phyloP scores from a whole-genome alignment of 116 monocot species.

The Dioscorea cayenensis region DNA sequence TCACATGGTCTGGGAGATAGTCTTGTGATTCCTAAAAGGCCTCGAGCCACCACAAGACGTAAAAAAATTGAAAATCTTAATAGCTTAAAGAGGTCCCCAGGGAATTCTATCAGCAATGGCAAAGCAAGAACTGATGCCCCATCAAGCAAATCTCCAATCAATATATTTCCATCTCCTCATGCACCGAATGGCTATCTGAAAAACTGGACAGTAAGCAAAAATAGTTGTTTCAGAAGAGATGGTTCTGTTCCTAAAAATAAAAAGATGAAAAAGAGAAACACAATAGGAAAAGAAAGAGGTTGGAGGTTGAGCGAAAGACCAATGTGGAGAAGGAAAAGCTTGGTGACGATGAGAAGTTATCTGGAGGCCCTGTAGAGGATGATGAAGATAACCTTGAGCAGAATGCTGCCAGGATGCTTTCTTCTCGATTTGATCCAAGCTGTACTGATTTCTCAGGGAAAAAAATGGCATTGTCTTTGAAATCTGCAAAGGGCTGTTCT shows the following conservation, averaged over 20 bases:
- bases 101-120: conserved; percentile 2
- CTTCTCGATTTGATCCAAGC: conserved; percentile 68
- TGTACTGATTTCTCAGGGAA: conserved; percentile 38
- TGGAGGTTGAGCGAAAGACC: conserved; percentile 11
- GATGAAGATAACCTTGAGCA: conserved; percentile 70
- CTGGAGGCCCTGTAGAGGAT: conserved; percentile 24
- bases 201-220: conserved; percentile 12
- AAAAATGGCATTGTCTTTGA: conserved; percentile 11
- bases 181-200: conserved; percentile 7
- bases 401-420: conserved; percentile 91
- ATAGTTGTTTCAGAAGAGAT: conserved; percentile 12
- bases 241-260: conserved; percentile 6
- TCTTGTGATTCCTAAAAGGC: conserved; percentile 51
- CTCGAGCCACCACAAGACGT: conserved; percentile 32
- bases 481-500: conserved; percentile 14
- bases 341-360: conserved; percentile 6
- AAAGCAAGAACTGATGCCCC: conserved; percentile 1
- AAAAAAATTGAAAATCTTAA: conserved; percentile 25
- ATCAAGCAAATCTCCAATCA: conserved; percentile 5
- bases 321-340: conserved; percentile 6
- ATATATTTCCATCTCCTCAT: neutral
- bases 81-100: neutral
- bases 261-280: conserved; percentile 6
- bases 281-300: neutral
- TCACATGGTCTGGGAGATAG: conserved; percentile 17